These are phyloP conservation scores for Tulasnella sp. DNA, from an alignment of 768 basidiomycete species.

Conservation along the genomic window DNA sequence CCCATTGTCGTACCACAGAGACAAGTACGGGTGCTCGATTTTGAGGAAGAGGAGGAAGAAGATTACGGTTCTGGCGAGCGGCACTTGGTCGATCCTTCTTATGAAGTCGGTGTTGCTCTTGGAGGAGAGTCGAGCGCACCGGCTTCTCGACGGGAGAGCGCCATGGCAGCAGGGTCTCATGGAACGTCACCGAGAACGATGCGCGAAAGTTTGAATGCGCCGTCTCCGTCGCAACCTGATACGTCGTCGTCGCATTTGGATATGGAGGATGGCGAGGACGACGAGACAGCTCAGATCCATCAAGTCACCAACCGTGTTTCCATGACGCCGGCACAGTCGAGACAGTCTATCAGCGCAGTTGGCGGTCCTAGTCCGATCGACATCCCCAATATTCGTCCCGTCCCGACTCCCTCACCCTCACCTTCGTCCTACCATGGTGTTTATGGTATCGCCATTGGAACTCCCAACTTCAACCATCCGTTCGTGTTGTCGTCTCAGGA, in stretches of 20 bases:
- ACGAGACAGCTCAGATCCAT: not conserved
- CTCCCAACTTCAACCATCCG: conserved; percentile 10
- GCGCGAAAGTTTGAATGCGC: not conserved
- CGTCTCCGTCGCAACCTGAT: not conserved
- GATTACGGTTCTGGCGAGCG: not conserved
- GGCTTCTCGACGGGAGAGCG: not conserved
- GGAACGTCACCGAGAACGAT: not conserved
- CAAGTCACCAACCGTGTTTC: not conserved
- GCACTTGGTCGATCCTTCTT: not conserved
- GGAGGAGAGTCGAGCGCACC: not conserved
- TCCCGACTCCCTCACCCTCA: conserved; percentile 8
- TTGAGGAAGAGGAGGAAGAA: not conserved
- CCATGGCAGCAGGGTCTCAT: not conserved
- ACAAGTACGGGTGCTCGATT: not conserved
- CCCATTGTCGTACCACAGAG: not conserved
- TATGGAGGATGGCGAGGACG: conserved; percentile 5
- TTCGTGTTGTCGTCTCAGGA: not conserved
- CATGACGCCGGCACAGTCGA: not conserved
- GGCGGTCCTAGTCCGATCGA: not conserved
- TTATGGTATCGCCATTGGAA: conserved; percentile 18
- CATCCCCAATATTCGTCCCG: not conserved
- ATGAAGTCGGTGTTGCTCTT: not conserved
- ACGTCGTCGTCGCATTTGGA: not conserved
- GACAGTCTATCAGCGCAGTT: not conserved
- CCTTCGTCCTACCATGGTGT: conserved; percentile 6